phyloP scores from a whole-genome alignment of 2,329 filamentous ascomycete species.

The Xylaria sp. region DNA sequence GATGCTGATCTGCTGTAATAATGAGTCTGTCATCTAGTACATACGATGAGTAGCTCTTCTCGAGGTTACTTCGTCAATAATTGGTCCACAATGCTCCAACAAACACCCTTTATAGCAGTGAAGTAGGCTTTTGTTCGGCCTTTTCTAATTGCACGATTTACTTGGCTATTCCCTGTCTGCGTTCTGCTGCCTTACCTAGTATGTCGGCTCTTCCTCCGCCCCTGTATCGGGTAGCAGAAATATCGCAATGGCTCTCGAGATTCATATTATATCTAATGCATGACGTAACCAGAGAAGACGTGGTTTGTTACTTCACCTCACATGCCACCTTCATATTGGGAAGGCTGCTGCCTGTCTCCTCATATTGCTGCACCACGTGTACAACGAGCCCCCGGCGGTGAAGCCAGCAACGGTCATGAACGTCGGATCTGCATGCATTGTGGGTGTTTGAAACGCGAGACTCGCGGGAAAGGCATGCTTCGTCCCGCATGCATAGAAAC shows the following conservation, averaged over 20 bases:
- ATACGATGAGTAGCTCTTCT: background rate
- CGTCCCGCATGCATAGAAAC: background rate
- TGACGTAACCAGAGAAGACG: background rate
- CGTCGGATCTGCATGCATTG: background rate
- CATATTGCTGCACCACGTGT: background rate
- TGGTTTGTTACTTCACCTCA: background rate
- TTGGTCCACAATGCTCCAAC: background rate
- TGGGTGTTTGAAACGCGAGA: background rate
- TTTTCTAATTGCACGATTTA: no score
- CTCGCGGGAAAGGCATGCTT: background rate
- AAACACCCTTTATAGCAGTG: background rate
- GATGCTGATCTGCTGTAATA: background rate
- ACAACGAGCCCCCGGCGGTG: conserved; percentile 7
- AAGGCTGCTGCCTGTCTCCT: background rate
- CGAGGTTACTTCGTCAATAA: background rate
- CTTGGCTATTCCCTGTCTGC: no score
- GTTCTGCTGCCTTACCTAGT: no score
- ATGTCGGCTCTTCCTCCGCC: background rate
- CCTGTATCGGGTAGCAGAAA: conserved; percentile 1
- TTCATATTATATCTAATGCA: background rate
- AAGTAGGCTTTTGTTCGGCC: background rate
- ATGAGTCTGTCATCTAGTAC: background rate
- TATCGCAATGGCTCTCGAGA: background rate
- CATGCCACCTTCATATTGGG: background rate
- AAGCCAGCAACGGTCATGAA: background rate